Base-by-base conservation (phyloP, 805 yeast species). In the Metschnikowia shivogae region DNA sequence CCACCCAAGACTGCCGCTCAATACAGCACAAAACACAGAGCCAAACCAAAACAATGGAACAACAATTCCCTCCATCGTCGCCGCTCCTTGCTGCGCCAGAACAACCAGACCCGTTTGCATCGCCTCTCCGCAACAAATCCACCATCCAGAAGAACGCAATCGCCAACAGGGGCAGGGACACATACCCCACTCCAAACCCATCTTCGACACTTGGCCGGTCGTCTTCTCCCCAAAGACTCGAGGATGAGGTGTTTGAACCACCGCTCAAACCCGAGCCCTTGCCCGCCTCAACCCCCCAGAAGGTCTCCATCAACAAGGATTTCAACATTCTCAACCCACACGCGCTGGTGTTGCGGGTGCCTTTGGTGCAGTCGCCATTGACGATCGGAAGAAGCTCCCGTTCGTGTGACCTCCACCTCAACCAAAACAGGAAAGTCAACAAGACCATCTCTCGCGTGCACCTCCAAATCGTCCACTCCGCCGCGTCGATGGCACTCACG, bases 171-270 rank as follows among this genome's bases (percentile, higher is more conserved):
- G 63, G 55, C 36, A 56, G 61, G 30, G 46, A 48, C 20, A 69
- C 69, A 8, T 81, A 81, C 54, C 87, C 88, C 10, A 84, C 89
- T 1, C 92, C 92, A 17, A 77, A 81, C 52, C 89, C 92, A 0
- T 82, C 89, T 2, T 72, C 76, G 1, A 57, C 72, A 8, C 38
- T 59, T 22, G 72, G 70, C 10, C 57, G 75, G 37, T 68, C 73
- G 4, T 71, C 76, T 1, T 70, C 76, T 8, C 75, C 75, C 4
- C 58, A 58, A 5, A 44, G 56, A 28, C 46, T 49, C 20, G 54
- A 48, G n/a, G 34, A 37, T 10, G 40, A 37, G n/a, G 8, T 7
- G 26, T 22, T 22, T 22, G 26, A 22, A 7, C 2, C 33, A 30
- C 14, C 33, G 33, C 14, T 14, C 13, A 30, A 30, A 8, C 3